Conservation (phyloP, 805 yeast species). For the Starmerella ratchasimensis region DNA sequence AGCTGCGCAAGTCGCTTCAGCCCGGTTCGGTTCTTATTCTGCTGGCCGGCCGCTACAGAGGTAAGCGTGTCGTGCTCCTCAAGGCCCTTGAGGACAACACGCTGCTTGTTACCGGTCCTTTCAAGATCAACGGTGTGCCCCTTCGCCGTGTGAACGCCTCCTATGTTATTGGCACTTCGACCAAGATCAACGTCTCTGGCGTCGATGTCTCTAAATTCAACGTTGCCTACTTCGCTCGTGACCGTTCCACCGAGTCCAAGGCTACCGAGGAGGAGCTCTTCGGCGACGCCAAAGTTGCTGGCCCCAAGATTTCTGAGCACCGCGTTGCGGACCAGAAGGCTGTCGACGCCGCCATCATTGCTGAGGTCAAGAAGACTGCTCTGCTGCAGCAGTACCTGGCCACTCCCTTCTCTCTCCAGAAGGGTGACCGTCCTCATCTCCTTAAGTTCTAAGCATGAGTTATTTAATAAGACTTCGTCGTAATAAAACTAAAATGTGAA, state of each 20-base stretch:
- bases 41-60: constrained; percentile 99
- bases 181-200: constrained; percentile 65
- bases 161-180: constrained; percentile 97
- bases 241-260: constrained; percentile 67
- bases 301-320: constrained; percentile 81
- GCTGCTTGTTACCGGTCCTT: constrained; percentile 93
- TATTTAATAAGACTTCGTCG: constrained; percentile 2
- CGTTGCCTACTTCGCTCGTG: constrained; percentile 93
- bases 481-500: background rate
- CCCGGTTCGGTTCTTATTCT: constrained; percentile 97
- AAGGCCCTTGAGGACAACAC: constrained; percentile 97
- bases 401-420: constrained; percentile 88
- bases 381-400: constrained; percentile 93
- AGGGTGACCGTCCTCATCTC: constrained; percentile 96
- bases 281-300: constrained; percentile 63
- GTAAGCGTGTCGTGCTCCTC: constrained; percentile 97
- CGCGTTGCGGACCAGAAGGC: constrained; percentile 94
- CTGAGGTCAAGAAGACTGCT: constrained; percentile 95
- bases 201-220: constrained; percentile 74
- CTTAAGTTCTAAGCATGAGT: constrained; percentile 66
- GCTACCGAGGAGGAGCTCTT: constrained; percentile 78
- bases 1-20: constrained; percentile 86
- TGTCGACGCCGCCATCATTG: constrained; percentile 81
- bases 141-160: constrained; percentile 97
- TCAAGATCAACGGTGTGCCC: constrained; percentile 99